phyloP scores from a whole-genome alignment of 169 alveolate genomes.

The Eimeria acervulina region DNA sequence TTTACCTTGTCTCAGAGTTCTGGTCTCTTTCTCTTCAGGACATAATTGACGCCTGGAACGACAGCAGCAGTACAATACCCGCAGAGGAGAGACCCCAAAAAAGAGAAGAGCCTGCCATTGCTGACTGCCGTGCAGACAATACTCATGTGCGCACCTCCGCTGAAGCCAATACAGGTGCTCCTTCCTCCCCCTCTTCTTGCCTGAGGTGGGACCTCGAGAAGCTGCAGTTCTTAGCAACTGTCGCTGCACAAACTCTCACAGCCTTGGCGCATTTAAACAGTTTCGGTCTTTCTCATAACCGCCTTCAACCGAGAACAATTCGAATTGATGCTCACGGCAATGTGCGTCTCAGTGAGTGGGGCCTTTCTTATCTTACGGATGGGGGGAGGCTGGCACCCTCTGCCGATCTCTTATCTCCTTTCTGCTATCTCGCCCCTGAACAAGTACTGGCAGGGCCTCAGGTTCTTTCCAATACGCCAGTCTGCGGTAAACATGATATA shows the following conservation, averaged over 20 bases:
- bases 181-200: background rate
- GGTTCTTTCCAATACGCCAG: background rate
- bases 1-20: slow-evolving; percentile 76
- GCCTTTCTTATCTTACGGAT: slow-evolving; percentile 48
- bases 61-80: background rate
- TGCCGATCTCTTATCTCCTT: slow-evolving; percentile 28
- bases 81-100: background rate
- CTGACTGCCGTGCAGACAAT: background rate
- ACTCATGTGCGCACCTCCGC: background rate
- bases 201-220: background rate
- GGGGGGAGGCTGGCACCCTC: slow-evolving; percentile 55
- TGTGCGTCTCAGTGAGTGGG: slow-evolving; percentile 79
- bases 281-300: slow-evolving; percentile 52
- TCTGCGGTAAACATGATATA: slow-evolving; percentile 6
- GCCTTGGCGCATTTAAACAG: slow-evolving; percentile 65
- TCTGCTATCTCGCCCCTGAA: slow-evolving; percentile 69
- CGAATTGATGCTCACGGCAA: slow-evolving; percentile 57
- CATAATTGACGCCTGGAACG: slow-evolving; percentile 39
- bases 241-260: slow-evolving; percentile 56
- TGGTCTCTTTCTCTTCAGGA: slow-evolving; percentile 79
- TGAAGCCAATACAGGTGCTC: background rate
- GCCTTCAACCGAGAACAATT: slow-evolving; percentile 60
- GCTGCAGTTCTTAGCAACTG: slow-evolving; percentile 1
- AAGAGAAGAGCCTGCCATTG: background rate
- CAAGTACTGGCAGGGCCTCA: slow-evolving; percentile 55